These are phyloP conservation scores for Nakaseomyces sp. DNA, from an alignment of 1,139 yeast genomes.

Conservation along the genomic window DNA sequence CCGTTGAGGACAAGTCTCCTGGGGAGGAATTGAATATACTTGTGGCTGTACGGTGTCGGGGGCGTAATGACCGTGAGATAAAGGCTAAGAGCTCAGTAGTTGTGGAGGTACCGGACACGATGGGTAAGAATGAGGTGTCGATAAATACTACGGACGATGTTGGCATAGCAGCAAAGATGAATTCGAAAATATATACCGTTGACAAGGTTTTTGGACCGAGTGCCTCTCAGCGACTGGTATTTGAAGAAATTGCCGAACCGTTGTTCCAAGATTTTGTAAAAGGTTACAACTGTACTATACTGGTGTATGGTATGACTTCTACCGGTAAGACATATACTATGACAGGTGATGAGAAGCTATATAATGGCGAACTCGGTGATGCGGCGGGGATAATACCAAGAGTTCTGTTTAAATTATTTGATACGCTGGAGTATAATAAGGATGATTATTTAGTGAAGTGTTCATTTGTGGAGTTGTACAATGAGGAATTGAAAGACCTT, in stretches of 20 bases:
- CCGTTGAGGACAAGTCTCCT: constrained; percentile 12
- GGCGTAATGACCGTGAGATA: constrained; percentile 64
- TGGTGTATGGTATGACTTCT: constrained; percentile 76
- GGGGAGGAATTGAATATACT: constrained; percentile 44
- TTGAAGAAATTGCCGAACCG: constrained; percentile 56
- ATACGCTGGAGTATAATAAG: constrained; percentile 31
- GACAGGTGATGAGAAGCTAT: constrained; percentile 49
- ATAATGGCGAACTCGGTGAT: constrained; percentile 53
- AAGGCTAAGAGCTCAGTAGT: constrained; percentile 65
- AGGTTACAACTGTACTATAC: constrained; percentile 66
- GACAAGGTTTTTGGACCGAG: constrained; percentile 70
- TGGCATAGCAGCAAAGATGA: constrained; percentile 37
- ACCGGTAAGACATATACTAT: constrained; percentile 75
- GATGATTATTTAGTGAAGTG: constrained; percentile 53
- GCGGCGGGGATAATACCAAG: constrained; percentile 65
- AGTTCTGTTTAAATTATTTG: constrained; percentile 47
- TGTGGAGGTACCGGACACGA: constrained; percentile 37
- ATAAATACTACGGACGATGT: constrained; percentile 36
- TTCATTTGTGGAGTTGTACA: constrained; percentile 65
- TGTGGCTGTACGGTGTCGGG: constrained; percentile 85
- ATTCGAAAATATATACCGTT: constrained; percentile 47
- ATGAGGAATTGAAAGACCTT: constrained; percentile 61
- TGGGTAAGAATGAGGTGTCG: constrained; percentile 33
- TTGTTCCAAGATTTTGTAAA: constrained; percentile 55
- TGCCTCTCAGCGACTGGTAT: constrained; percentile 53